A percentile compares a stretch with the other conserved stretches of the same genome.
phyloP scores from a whole-genome alignment of 2,329 filamentous ascomycete genomes.

The Hymenoscyphus fraxineus region DNA sequence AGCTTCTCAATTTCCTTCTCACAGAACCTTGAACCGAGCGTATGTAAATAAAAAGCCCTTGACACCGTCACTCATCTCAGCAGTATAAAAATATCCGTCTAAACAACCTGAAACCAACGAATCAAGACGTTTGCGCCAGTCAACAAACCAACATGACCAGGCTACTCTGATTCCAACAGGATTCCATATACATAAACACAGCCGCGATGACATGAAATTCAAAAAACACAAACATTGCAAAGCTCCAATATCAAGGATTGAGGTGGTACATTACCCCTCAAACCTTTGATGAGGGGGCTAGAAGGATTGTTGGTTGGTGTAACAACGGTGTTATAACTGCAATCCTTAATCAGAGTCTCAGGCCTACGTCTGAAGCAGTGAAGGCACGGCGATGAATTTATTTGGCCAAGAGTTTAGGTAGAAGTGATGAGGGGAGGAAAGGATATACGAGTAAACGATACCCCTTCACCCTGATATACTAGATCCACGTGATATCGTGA shows the following conservation, averaged over 20 bases:
- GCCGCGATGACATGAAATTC: neutral
- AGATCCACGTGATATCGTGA: too few relatives aligned
- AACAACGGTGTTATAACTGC: too few relatives aligned
- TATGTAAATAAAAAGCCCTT: too few relatives aligned
- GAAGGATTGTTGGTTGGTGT: slow-evolving; percentile 8
- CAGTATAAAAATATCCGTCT: neutral
- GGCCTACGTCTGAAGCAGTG: too few relatives aligned
- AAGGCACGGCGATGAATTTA: too few relatives aligned
- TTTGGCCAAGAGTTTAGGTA: too few relatives aligned
- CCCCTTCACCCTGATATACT: too few relatives aligned
- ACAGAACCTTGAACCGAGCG: neutral
- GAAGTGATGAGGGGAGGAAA: too few relatives aligned
- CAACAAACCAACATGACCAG: neutral
- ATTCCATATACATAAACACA: neutral
- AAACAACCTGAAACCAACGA: neutral
- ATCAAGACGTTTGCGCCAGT: neutral
- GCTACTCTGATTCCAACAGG: neutral
- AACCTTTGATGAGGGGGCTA: neutral
- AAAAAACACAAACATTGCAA: neutral
- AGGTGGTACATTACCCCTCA: neutral
- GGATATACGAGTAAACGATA: too few relatives aligned
- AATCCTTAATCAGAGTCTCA: too few relatives aligned
- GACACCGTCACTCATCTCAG: neutral
- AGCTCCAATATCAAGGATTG: neutral
- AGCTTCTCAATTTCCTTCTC: neutral